Conservation (phyloP, 441 rosid genomes). For the Mallotus repandus region DNA sequence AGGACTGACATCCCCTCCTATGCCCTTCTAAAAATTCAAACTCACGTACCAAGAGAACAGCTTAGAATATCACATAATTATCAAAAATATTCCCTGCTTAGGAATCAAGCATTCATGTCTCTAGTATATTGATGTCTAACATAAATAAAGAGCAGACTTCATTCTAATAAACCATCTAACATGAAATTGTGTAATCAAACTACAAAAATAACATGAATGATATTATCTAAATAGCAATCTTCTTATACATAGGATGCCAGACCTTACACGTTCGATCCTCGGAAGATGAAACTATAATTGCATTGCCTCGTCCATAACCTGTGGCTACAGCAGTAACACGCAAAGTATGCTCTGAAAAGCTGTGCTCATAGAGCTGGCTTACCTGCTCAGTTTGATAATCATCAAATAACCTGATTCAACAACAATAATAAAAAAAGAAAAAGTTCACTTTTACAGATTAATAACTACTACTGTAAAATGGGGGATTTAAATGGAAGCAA, state of each 20-base stretch:
- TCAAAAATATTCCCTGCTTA: neutral
- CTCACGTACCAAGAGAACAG: too few relatives aligned
- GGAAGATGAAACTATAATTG: constrained; percentile 73
- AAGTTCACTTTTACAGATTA: neutral
- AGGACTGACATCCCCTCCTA: neutral
- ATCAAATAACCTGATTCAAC: constrained; percentile 66
- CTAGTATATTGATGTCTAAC: too few relatives aligned
- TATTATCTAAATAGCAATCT: neutral
- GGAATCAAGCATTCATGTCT: neutral
- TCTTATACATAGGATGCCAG: constrained; percentile 21
- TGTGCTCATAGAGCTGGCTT: constrained; percentile 54
- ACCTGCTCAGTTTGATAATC: constrained; percentile 49
- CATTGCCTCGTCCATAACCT: constrained; percentile 75
- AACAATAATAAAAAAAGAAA: constrained; percentile 12
- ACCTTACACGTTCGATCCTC: constrained; percentile 91
- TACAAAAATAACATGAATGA: neutral
- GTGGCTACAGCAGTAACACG: constrained; percentile 65
- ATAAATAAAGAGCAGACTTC: neutral
- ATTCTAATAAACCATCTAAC: neutral
- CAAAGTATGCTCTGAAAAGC: constrained; percentile 60
- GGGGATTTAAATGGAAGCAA: neutral
- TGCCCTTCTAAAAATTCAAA: too few relatives aligned
- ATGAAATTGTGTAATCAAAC: neutral
- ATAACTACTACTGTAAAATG: neutral
- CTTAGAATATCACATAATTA: too few relatives aligned